Base-by-base conservation (phyloP, 768 basidiomycete species). In the Gymnopilus dilepis region DNA sequence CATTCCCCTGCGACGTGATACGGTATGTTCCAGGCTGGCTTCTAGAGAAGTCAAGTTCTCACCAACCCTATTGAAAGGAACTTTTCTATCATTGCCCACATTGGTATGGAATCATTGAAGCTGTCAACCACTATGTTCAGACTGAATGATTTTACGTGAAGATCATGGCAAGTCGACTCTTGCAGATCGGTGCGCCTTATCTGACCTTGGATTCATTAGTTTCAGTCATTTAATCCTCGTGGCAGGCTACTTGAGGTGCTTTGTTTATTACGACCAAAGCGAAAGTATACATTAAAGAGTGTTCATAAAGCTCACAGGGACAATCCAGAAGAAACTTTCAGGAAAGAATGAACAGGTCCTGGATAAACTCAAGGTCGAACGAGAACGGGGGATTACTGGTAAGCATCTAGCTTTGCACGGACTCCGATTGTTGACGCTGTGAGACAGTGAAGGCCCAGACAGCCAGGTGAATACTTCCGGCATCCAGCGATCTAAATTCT, bases 131-230 rank as follows among this genome's bases (percentile, higher is more conserved):
- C 28, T 21, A 19, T 38, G 34, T 37, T 37, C 13, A 37, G 43
- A 24, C 45, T 37, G 33, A 26, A 28, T 34, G 50, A 41, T 63
- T 26, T 31, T 33, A 26, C 47, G 13, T 28, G 54, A 62, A 91
- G 92, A 97, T 74, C 96, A 97, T 75, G 97, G 97, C 55, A 99
- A 98, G 81, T 95, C 94, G 4, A 97, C 95, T 4, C 79, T 97
- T 59, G 94, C 95, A 6, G 96, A 97, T 70, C 80, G 94, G 86
- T 88, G 67, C 57, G 85, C 77, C 58, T 45, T 62, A 52, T 17
- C 58, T 40, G n/a, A 41, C n/a, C 61, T 64, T 28, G n/a, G n/a
- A n/a, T 47, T 31, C 9, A n/a, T 26, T 41, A 21, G 19, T 12
- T 9, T 19, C 11, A 40, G 22, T 54, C 31, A 28, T 52, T 33